These are phyloP conservation scores for Cladosporium sp. DNA, from an alignment of 2,329 filamentous ascomycete species.

Conservation along the genomic window DNA sequence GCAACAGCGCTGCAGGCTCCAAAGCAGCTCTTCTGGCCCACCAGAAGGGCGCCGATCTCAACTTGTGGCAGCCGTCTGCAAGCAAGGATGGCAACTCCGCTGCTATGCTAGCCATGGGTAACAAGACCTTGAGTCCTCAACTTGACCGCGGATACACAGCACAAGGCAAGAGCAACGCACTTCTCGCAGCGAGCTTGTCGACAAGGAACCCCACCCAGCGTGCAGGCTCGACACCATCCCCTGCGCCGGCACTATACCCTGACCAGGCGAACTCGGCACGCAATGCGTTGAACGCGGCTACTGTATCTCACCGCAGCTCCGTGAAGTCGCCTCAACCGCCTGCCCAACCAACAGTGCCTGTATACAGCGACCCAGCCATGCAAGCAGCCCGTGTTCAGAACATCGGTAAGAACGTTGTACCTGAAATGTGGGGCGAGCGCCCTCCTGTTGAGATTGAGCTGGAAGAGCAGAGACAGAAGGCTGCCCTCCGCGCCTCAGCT, in stretches of 20 bases:
- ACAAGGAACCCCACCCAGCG: slow-evolving; percentile 59
- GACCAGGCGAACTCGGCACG: slow-evolving; percentile 57
- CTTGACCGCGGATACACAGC: slow-evolving; percentile 45
- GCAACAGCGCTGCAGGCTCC: slow-evolving; percentile 60
- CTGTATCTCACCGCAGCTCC: slow-evolving; percentile 57
- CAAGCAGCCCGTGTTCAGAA: slow-evolving; percentile 62
- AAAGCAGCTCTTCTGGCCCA: slow-evolving; percentile 70
- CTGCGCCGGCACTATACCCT: slow-evolving; percentile 44
- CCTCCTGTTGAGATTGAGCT: slow-evolving; percentile 69
- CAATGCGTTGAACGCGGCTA: slow-evolving; percentile 71
- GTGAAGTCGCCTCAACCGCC: slow-evolving; percentile 10
- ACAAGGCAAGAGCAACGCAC: slow-evolving; percentile 59
- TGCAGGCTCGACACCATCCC: slow-evolving; percentile 56
- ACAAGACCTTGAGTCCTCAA: slow-evolving; percentile 43
- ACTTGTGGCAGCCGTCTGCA: slow-evolving; percentile 49
- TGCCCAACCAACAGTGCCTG: slow-evolving; percentile 34
- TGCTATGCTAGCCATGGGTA: slow-evolving; percentile 63
- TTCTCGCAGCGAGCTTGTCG: slow-evolving; percentile 74
- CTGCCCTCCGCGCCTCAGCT: slow-evolving; percentile 74
- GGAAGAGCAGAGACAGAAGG: slow-evolving; percentile 68
- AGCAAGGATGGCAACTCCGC: slow-evolving; percentile 61
- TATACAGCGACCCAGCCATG: slow-evolving; percentile 44
- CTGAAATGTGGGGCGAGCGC: slow-evolving; percentile 72
- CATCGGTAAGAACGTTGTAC: slow-evolving; percentile 63
- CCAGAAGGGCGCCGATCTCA: slow-evolving; percentile 48